Evolutionary conservation across 352 stramenopile species (phyloP), one percentile per base, ranked within the genome.

Genomic region (Globisporangium mamillatum): DNA sequence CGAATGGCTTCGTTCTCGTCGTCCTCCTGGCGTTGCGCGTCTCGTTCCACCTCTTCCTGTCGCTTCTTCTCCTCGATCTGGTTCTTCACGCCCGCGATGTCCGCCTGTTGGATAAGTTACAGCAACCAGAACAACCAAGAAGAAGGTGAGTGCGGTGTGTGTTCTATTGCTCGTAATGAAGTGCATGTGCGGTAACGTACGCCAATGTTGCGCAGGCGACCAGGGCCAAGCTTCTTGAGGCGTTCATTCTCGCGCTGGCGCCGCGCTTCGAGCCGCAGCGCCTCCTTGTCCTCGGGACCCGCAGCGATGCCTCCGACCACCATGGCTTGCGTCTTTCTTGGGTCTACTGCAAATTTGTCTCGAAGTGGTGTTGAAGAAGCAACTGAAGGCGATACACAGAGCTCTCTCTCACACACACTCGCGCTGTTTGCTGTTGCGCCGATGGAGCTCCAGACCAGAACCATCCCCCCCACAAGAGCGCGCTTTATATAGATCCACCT

Each of bases 61-160:
- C 56, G 76, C 67, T 90, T 59, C 55, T 87, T 86, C 63, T 93
- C 84, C 59, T 89, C 79, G 8, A 92, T 64, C 69, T 94, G 84
- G 63, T 91, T 90, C 62, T 85, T 90, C 20, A 93, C 74, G 24
- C 86, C 83, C 25, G 76, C 83, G 53, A 93, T 93, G 54, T 93
- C 82, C 1, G 82, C 82, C 83, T 93, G 53, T 8, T 48, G 5
- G n/a, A 18, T 18, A 29, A 9, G 48, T 41, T 34, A 50, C 2
- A 48, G 20, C 22, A 50, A 50, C 16, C 41, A n/a, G 60, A 61
- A 61, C 18, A 2, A 22, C n/a, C 41, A 50, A 63, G 29, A 48
- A 24, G 50, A 24, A 76, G 32, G 59, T 34, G n/a, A 66, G 44
- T 32, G 25, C 9, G 1, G 38, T 62, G 20, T 46, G 34, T 22